Percentiles rank a stretch among this genome's conserved stretches.
Evolutionary conservation across 106 monocot genomes (phyloP).

Genomic region (Ottelia alismoides): DNA sequence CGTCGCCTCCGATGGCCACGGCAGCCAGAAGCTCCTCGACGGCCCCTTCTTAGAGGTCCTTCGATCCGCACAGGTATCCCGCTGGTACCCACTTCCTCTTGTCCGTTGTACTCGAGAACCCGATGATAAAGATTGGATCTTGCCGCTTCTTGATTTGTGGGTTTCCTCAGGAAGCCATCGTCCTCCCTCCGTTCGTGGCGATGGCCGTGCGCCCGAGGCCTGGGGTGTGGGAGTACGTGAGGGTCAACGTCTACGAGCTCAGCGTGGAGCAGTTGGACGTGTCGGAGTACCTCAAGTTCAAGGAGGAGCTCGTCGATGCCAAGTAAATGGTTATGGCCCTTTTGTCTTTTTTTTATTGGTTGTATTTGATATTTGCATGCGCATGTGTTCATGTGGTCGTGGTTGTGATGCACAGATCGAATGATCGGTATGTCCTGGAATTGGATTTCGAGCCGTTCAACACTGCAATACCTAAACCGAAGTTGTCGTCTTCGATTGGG

Average conservation of each 20-base stretch:
- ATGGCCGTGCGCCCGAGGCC: conserved; percentile 86
- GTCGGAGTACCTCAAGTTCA: conserved; percentile 77
- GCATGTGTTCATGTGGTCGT: too few species aligned
- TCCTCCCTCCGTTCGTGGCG: conserved; percentile 92
- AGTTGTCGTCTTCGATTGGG: conserved; percentile 75
- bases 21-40: conserved; percentile 30
- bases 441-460: conserved; percentile 96
- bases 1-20: conserved; percentile 22
- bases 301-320: conserved; percentile 78
- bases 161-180: conserved; percentile 69
- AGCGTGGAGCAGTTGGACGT: conserved; percentile 69
- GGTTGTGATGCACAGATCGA: conserved; percentile 17
- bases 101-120: too few species aligned
- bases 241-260: conserved; percentile 84
- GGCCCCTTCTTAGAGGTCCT: conserved; percentile 72
- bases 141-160: too few species aligned
- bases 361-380: background rate
- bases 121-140: too few species aligned
- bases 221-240: conserved; percentile 87
- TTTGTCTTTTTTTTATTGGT: background rate
- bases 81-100: too few species aligned
- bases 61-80: conserved; percentile 50
- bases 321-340: background rate
- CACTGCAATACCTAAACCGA: conserved; percentile 50
- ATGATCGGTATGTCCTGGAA: conserved; percentile 56